These are phyloP conservation scores for Sporothrix humicola DNA, from an alignment of 2,329 filamentous ascomycete species.

Conservation along the genomic window DNA sequence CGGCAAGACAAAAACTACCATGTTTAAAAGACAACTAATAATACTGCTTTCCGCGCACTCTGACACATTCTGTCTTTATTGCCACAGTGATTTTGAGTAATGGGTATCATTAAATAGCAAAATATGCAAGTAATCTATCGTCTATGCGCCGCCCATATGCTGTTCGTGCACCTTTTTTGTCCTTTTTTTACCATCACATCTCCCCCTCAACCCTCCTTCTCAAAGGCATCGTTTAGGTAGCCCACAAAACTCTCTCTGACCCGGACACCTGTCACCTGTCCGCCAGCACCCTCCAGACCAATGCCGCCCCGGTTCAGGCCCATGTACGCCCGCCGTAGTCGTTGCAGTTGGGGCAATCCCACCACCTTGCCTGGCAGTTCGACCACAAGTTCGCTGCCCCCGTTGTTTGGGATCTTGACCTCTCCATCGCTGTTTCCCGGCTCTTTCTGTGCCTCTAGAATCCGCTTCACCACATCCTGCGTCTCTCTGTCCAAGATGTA, in stretches of 20 bases:
- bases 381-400: slow-evolving; percentile 59
- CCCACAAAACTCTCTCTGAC: slow-evolving; percentile 68
- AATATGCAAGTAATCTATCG: not conserved
- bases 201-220: slow-evolving; percentile 55
- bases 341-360: slow-evolving; percentile 76
- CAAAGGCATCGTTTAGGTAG: slow-evolving; percentile 70
- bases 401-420: slow-evolving; percentile 54
- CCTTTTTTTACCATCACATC: not conserved
- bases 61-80: not conserved
- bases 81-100: not conserved
- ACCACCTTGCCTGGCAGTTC: slow-evolving; percentile 70
- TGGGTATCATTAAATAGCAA: slow-evolving; percentile 27
- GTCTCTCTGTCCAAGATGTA: slow-evolving; percentile 81
- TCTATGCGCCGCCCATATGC: slow-evolving; percentile 4
- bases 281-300: slow-evolving; percentile 58
- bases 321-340: slow-evolving; percentile 78
- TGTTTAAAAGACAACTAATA: not conserved
- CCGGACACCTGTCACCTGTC: slow-evolving; percentile 59
- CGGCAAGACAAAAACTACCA: not conserved
- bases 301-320: slow-evolving; percentile 74
- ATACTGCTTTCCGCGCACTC: not conserved
- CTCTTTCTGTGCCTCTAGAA: slow-evolving; percentile 72
- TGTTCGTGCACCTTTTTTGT: not conserved
- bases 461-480: slow-evolving; percentile 73
- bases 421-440: slow-evolving; percentile 66